A percentile compares a stretch with the other conserved stretches of the same genome.
Evolutionary conservation across 176 grass and related monocot genomes (phyloP).

Genomic region (Puya raimondii): DNA sequence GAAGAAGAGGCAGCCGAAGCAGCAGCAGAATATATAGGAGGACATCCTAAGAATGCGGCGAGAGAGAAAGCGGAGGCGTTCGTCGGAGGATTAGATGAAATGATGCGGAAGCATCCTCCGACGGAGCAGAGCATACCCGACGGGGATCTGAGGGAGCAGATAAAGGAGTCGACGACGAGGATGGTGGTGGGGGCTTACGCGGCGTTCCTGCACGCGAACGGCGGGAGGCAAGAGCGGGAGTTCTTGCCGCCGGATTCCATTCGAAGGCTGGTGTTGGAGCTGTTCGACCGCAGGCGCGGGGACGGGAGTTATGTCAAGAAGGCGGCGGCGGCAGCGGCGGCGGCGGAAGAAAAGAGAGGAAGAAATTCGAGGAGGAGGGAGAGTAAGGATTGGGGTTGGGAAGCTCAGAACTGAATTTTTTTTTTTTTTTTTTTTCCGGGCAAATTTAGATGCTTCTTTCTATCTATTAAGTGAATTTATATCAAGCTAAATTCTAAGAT

Average conservation of each 20-base stretch:
- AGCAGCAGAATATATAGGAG: constrained; percentile 13
- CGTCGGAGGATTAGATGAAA: constrained; percentile 29
- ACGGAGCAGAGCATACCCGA: constrained; percentile 35
- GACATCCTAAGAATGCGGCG: constrained; percentile 7
- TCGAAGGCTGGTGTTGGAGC: constrained; percentile 20
- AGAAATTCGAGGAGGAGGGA: constrained; percentile 3
- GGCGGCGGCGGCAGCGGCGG: constrained; percentile 7
- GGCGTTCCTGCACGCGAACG: constrained; percentile 38
- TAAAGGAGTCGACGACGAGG: constrained; percentile 33
- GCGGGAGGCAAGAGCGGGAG: constrained; percentile 7
- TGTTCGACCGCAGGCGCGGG: constrained; percentile 35
- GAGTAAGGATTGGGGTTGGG: background rate
- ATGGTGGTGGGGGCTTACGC: constrained; percentile 43
- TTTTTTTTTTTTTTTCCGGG: no score
- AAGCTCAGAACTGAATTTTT: no score
- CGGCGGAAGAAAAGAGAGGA: constrained; percentile 2
- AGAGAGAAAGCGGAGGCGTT: constrained; percentile 23
- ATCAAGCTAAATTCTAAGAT: no score
- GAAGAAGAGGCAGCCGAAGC: constrained; percentile 4
- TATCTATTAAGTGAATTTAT: no score
- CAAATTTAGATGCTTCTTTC: no score
- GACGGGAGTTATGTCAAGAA: background rate
- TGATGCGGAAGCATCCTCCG: constrained; percentile 21
- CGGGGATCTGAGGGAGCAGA: constrained; percentile 45
- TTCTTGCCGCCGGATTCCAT: constrained; percentile 32